These are phyloP conservation scores for Penicillium sp. DNA, from an alignment of 2,329 filamentous ascomycete species.

Conservation along the genomic window DNA sequence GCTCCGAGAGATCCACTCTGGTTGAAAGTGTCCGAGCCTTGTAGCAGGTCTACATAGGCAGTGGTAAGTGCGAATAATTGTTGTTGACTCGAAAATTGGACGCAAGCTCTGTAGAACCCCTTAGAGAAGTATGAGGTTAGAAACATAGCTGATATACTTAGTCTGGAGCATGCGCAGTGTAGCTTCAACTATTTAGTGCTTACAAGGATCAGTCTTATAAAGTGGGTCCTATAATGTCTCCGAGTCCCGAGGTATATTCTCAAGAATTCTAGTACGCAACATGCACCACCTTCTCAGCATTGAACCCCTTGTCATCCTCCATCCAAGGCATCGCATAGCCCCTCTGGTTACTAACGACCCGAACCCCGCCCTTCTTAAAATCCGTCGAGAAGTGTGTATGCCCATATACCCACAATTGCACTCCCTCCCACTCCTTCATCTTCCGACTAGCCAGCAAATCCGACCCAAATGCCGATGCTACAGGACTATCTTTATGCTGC, in stretches of 20 bases:
- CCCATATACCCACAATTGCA: conserved; percentile 52
- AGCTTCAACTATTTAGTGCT: not conserved
- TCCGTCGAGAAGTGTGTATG: conserved; percentile 52
- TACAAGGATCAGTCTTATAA: not conserved
- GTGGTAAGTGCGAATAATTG: no score
- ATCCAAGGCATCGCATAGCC: not conserved
- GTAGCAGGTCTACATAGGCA: not conserved
- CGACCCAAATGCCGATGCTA: conserved; percentile 55
- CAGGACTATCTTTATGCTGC: conserved; percentile 44
- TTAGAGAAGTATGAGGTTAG: no score
- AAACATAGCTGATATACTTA: no score
- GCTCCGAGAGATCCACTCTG: conserved; percentile 4
- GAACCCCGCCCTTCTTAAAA: conserved; percentile 32
- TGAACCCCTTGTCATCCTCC: not conserved
- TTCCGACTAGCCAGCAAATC: no score
- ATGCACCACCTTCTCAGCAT: not conserved
- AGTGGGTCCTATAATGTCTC: not conserved
- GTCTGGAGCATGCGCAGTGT: not conserved
- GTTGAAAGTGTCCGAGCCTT: conserved; percentile 12
- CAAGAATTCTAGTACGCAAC: not conserved
- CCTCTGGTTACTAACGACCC: not conserved
- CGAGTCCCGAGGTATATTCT: not conserved
- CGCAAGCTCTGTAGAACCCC: no score
- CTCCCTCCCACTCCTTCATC: not conserved
- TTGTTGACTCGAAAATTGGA: no score